Conservation (phyloP, 257 asterid genomes). For the Craterostigma plantagineum region DNA sequence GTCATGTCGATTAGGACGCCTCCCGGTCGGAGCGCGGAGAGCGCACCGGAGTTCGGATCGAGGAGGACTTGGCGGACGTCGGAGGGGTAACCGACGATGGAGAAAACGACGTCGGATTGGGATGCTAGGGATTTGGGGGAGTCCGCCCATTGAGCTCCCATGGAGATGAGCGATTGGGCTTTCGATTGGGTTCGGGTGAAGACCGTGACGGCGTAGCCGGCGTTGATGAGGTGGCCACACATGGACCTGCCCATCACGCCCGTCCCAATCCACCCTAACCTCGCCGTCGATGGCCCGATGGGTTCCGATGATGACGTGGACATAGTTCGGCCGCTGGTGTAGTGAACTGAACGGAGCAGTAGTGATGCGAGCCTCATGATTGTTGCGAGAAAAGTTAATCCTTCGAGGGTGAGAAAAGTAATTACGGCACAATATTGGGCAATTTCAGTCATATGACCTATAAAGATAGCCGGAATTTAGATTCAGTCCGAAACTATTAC, state of each 20-base stretch:
- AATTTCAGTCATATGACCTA: no score
- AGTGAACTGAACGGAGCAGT: slow-evolving; percentile 13
- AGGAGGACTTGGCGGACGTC: slow-evolving; percentile 83
- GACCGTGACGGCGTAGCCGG: slow-evolving; percentile 65
- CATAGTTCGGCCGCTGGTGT: slow-evolving; percentile 30
- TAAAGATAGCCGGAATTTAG: no score
- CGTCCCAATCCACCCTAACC: slow-evolving; percentile 81
- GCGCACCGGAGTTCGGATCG: slow-evolving; percentile 52
- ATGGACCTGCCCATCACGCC: slow-evolving; percentile 89
- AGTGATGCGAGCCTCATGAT: no score
- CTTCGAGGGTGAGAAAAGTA: no score
- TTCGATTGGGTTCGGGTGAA: slow-evolving; percentile 79
- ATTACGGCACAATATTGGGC: no score
- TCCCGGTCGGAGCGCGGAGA: slow-evolving; percentile 48
- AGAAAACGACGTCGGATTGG: slow-evolving; percentile 66
- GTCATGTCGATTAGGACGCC: slow-evolving; percentile 75
- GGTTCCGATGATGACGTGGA: slow-evolving; percentile 18
- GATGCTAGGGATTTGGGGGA: slow-evolving; percentile 73
- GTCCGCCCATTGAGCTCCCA: slow-evolving; percentile 71
- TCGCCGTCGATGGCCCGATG: slow-evolving; percentile 41
- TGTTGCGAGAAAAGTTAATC: no score
- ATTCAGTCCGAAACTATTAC: no score
- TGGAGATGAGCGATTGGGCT: slow-evolving; percentile 55
- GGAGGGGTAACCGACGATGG: slow-evolving; percentile 88
- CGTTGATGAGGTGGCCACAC: slow-evolving; percentile 77